Conservation (phyloP, 148 eudicot species). For the Vaccinium corymbosum region DNA sequence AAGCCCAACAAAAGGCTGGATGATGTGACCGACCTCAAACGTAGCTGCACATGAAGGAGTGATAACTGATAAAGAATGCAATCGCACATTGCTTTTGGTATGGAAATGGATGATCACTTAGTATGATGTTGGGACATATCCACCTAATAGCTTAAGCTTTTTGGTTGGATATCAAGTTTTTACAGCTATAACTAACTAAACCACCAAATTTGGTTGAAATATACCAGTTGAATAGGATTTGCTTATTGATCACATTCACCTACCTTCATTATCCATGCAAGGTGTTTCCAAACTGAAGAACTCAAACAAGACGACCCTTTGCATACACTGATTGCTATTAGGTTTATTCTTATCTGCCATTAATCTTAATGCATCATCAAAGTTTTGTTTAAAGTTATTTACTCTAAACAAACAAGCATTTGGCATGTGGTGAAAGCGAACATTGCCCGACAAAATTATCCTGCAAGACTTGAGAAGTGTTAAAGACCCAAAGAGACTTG, state of each 20-base stretch:
- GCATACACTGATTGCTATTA: not conserved
- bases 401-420: constrained; percentile 5
- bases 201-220: not conserved
- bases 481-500: constrained; percentile 9
- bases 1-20: no score
- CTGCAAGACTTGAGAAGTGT: not conserved
- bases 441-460: not conserved
- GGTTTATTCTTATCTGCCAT: not conserved
- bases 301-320: not conserved
- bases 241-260: not conserved
- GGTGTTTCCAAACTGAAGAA: not conserved
- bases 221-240: not conserved
- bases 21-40: no score
- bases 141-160: not conserved
- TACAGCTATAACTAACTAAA: not conserved
- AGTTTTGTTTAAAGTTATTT: not conserved
- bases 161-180: not conserved
- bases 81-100: not conserved
- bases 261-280: not conserved
- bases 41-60: no score
- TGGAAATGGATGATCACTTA: not conserved
- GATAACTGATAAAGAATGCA: not conserved
- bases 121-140: not conserved
- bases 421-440: not conserved
- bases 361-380: not conserved